Evolutionary conservation across 1,284 basidiomycete genomes (phyloP).

Genomic region (Athelia psychrophila): DNA sequence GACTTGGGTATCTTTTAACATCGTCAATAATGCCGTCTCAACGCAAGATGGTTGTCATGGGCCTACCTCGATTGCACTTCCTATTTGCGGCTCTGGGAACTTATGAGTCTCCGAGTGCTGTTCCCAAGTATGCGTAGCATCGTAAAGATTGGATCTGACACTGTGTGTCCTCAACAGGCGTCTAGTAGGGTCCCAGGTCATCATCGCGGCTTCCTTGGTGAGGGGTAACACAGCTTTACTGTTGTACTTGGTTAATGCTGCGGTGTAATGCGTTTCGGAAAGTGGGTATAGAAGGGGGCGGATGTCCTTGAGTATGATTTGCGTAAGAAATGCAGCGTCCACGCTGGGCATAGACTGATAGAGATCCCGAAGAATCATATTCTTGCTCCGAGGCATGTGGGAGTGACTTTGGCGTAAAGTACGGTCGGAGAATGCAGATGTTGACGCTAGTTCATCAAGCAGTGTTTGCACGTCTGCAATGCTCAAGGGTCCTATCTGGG

Average conservation of each 20-base stretch:
- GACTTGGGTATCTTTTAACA: conserved; percentile 76
- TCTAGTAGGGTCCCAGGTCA: conserved; percentile 62
- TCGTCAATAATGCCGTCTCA: background rate
- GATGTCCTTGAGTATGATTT: conserved; percentile 84
- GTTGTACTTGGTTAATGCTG: conserved; percentile 53
- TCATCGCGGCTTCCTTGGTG: conserved; percentile 63
- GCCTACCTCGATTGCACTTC: conserved; percentile 53
- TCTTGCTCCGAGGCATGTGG: conserved; percentile 18
- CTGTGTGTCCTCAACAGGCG: conserved; percentile 55
- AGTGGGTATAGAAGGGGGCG: conserved; percentile 74
- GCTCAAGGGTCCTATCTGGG: conserved; percentile 31
- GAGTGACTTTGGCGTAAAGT: conserved; percentile 28
- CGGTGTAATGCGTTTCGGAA: conserved; percentile 45
- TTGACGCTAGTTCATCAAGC: conserved; percentile 71
- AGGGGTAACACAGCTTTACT: conserved; percentile 53
- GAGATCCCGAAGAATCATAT: conserved; percentile 50
- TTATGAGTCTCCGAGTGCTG: conserved; percentile 25
- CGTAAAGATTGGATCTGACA: conserved; percentile 54
- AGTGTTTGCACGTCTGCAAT: conserved; percentile 57
- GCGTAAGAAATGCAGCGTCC: conserved; percentile 67
- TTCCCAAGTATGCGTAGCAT: conserved; percentile 51
- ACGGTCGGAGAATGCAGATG: conserved; percentile 57
- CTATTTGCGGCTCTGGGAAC: conserved; percentile 31
- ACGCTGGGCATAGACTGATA: conserved; percentile 53
- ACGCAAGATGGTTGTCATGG: background rate